Conservation (phyloP, 306 rosid species). For the Castanopsis chinensis region DNA sequence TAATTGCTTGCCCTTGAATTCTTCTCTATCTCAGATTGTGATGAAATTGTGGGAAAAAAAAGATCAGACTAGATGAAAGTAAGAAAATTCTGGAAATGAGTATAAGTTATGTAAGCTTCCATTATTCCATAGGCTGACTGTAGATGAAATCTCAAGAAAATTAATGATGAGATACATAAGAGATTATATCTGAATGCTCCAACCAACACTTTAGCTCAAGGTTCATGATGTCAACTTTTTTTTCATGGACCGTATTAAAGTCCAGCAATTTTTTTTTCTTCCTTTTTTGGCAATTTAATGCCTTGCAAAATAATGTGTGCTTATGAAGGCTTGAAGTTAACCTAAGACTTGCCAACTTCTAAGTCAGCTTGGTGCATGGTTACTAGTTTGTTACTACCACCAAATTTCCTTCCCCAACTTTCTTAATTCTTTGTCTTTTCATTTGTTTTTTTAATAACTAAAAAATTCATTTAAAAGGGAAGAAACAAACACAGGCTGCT, state of each 20-base stretch:
- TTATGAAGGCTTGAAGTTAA: background rate
- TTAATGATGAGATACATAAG: background rate
- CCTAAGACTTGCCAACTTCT: slow-evolving; percentile 7
- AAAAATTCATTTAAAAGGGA: no score
- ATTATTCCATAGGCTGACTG: background rate
- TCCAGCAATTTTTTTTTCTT: no score
- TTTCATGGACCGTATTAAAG: background rate
- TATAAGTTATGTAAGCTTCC: background rate
- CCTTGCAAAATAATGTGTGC: background rate
- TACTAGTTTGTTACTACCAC: background rate
- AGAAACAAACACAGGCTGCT: no score
- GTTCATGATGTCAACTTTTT: background rate
- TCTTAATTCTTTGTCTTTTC: no score
- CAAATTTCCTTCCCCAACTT: background rate
- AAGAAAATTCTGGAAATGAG: background rate
- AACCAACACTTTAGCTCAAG: background rate
- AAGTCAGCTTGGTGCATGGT: background rate
- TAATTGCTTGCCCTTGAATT: slow-evolving; percentile 20
- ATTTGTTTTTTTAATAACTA: no score
- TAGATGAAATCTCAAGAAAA: background rate
- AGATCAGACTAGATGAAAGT: slow-evolving; percentile 17
- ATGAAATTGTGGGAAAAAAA: slow-evolving; percentile 9
- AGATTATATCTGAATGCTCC: slow-evolving; percentile 4
- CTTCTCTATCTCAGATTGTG: background rate
- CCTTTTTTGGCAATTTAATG: no score